Evolutionary conservation across 768 basidiomycete genomes (phyloP).

Genomic region (Naganishia vishniacii): DNA sequence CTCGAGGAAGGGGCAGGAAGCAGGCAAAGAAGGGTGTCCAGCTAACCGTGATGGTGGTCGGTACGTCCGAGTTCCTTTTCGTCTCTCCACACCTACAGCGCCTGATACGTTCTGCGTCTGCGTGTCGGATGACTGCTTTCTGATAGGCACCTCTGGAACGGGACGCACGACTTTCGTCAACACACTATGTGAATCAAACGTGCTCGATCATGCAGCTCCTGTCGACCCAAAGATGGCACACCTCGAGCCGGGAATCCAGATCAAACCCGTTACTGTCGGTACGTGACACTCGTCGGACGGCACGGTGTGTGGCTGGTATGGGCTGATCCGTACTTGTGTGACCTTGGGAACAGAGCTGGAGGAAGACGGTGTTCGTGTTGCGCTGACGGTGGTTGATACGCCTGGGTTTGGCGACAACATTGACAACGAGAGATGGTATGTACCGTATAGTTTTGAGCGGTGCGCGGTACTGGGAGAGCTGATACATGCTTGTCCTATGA

Average conservation of each 20-base stretch:
- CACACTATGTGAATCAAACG: constrained; percentile 94
- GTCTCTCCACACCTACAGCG: not conserved
- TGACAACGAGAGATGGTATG: constrained; percentile 96
- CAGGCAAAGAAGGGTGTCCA: constrained; percentile 94
- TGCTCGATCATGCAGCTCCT: constrained; percentile 53
- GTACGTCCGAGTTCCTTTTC: constrained; percentile 55
- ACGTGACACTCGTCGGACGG: constrained; percentile 22
- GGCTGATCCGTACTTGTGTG: not conserved
- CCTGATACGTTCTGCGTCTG: not conserved
- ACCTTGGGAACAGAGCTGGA: constrained; percentile 67
- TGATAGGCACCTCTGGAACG: constrained; percentile 86
- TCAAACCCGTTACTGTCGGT: constrained; percentile 94
- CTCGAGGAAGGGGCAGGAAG: constrained; percentile 54
- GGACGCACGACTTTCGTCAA: constrained; percentile 98
- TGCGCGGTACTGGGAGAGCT: no score
- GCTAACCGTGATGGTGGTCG: constrained; percentile 96
- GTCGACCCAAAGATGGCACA: constrained; percentile 76
- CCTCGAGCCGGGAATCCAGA: constrained; percentile 85
- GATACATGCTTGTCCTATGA: not conserved
- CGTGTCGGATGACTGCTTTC: not conserved
- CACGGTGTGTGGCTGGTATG: not conserved
- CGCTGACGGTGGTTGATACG: constrained; percentile 95
- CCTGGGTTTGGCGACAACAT: constrained; percentile 99
- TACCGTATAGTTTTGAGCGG: no score
- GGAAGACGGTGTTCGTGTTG: constrained; percentile 96